Percentiles rank a stretch among this genome's conserved stretches.
phyloP scores from a whole-genome alignment of 2,329 filamentous ascomycete species.

The Chaetomiaceae sp. region DNA sequence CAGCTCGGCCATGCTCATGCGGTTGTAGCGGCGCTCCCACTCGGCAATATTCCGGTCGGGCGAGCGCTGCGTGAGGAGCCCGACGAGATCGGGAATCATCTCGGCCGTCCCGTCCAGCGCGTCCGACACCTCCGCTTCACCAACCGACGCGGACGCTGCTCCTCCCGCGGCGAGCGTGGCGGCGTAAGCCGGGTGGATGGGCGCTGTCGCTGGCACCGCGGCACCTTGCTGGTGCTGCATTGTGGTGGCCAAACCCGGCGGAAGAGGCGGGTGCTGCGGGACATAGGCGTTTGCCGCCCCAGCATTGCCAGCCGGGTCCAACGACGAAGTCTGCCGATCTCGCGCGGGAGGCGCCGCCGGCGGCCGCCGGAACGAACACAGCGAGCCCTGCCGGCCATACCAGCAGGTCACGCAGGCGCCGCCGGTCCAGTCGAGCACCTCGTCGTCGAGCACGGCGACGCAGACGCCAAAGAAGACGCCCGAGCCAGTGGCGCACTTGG shows the following conservation, averaged over 20 bases:
- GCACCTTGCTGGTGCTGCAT: no score
- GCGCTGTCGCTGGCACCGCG: no score
- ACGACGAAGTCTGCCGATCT: no score
- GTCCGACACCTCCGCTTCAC: no score
- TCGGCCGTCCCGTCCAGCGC: no score
- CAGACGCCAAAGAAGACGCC: conserved; percentile 6
- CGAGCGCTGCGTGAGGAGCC: not conserved
- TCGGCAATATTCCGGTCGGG: not conserved
- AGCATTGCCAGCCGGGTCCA: no score
- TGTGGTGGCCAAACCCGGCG: no score
- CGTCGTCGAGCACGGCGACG: conserved; percentile 9
- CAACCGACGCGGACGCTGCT: no score
- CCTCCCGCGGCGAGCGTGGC: not conserved
- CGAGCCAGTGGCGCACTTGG: not conserved
- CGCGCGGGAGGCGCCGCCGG: not conserved
- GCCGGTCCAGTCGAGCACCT: not conserved
- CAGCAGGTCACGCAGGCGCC: conserved; percentile 20
- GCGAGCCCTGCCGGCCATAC: conserved; percentile 15
- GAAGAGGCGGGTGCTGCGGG: no score
- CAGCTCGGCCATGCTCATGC: conserved; percentile 4
- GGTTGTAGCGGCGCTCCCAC: conserved; percentile 14
- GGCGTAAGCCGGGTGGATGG: conserved; percentile 4
- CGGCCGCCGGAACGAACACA: conserved; percentile 9
- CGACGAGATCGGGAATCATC: no score
- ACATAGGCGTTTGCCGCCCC: no score